Evolutionary conservation across 768 basidiomycete genomes (phyloP), one percentile per base, ranked within the genome.

Genomic region (Boletus reticulatus): DNA sequence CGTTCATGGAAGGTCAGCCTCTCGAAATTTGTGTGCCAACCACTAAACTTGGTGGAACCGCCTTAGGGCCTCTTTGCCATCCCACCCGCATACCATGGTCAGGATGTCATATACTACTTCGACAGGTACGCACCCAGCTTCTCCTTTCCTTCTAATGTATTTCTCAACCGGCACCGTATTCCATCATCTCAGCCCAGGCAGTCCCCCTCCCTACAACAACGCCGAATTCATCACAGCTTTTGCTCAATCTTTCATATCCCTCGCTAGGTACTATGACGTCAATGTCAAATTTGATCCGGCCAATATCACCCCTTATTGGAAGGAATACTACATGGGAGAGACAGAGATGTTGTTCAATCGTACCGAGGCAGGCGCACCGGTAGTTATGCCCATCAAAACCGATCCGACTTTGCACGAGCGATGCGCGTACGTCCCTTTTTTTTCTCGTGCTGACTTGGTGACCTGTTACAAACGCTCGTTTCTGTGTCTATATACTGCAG

Each of bases 101-200:
- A 62, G 3, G 79, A 80, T 46, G 37, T 70, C 3, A 34, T 51
- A 2, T 80, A 76, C 57, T 80, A 80, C 52, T 80, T 79, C 56
- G 61, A 73, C 4, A 68, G 61, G 57, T 59, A 38, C 1, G 50
- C 11, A 8, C 9, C 13, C 43, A 17, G 39, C n/a, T 9, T 14
- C 4, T n/a, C 13, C 9, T 16, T 24, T 36, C 10, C 38, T 39
- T 14, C 38, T 39, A 12, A 12, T 14, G 4, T 17, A 17, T 13
- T 32, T 46, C n/a, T 55, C 8, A 38, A 45, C 20, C 16, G 13
- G 6, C 4, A 8, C 1, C 24, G 6, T 12, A 6, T 24, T 2
- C 13, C 16, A 31, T 16, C 6, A 29, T 37, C 4, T 14, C 34
- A 61, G 62, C 20, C 14, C 49, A 9, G 48, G 29, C 9, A 1